Conservation (phyloP, 257 asterid species). For the Nicotiana sylvestris region DNA sequence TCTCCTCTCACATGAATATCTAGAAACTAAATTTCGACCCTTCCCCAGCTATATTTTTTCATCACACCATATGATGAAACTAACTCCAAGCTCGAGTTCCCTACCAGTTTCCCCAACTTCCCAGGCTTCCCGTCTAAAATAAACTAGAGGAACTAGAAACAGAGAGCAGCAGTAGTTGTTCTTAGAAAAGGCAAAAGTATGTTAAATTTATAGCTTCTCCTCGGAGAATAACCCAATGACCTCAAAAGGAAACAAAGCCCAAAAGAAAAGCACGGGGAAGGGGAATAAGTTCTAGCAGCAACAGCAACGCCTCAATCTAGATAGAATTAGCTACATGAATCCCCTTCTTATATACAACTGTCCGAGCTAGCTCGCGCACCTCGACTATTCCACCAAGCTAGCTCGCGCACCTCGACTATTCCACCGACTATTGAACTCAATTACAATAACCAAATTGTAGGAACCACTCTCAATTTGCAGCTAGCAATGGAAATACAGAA, state of each 20-base stretch:
- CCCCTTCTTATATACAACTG: too few species aligned
- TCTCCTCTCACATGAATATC: not conserved
- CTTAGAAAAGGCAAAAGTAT: not conserved
- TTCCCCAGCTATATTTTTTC: not conserved
- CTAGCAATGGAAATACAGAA: too few species aligned
- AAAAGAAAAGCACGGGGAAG: not conserved
- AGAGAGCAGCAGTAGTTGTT: not conserved
- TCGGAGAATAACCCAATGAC: not conserved
- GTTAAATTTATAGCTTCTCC: not conserved
- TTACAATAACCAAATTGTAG: too few species aligned
- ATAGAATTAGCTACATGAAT: not conserved
- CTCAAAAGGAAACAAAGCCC: not conserved
- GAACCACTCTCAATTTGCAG: too few species aligned
- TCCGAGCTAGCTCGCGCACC: too few species aligned
- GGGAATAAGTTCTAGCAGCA: not conserved
- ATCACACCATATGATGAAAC: not conserved
- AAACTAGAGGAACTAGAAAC: not conserved
- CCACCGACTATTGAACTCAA: too few species aligned
- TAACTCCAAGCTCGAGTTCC: not conserved
- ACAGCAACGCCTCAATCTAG: not conserved
- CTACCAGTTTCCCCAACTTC: not conserved
- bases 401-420: too few species aligned
- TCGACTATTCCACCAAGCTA: too few species aligned
- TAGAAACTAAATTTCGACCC: not conserved
- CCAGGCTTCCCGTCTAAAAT: not conserved